A percentile compares a stretch with the other conserved stretches of the same genome.
These are phyloP conservation scores for Pleurotus djamor DNA, from an alignment of 768 basidiomycete species.

Conservation along the genomic window DNA sequence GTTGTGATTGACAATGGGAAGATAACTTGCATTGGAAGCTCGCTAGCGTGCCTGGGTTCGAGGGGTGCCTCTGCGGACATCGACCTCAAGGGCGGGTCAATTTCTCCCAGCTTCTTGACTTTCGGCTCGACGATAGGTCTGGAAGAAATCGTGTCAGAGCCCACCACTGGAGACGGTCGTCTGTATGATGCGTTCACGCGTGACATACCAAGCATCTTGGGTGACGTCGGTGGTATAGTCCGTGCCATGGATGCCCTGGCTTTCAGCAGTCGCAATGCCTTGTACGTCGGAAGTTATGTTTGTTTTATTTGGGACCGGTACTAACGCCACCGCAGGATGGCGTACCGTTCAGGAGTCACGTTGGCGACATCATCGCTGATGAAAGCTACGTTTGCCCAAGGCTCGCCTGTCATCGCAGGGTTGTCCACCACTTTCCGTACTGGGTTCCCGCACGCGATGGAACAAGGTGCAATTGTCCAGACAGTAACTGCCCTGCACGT, in stretches of 20 bases:
- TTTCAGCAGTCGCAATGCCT: conserved; percentile 69
- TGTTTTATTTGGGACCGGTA: conserved; percentile 1
- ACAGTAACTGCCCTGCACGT: conserved; percentile 65
- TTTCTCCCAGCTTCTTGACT: conserved; percentile 64
- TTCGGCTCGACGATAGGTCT: conserved; percentile 73
- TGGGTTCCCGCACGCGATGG: conserved; percentile 54
- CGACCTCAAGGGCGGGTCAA: conserved; percentile 68
- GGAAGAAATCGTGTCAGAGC: conserved; percentile 71
- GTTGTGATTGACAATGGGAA: conserved; percentile 49
- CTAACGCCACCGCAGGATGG: conserved; percentile 40
- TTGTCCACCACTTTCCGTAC: conserved; percentile 62
- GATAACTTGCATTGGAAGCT: conserved; percentile 46
- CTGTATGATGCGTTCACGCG: conserved; percentile 53
- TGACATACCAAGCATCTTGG: conserved; percentile 40
- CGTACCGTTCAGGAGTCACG: conserved; percentile 68
- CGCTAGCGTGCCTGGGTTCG: conserved; percentile 21
- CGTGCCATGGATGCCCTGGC: conserved; percentile 69
- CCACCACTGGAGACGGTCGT: conserved; percentile 62
- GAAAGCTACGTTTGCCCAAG: conserved; percentile 34
- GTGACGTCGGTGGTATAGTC: conserved; percentile 51
- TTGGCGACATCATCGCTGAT: conserved; percentile 50
- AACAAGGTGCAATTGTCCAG: conserved; percentile 58
- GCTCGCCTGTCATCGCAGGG: conserved; percentile 51
- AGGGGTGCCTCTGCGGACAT: conserved; percentile 27
- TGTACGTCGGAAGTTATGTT: conserved; percentile 44